phyloP scores from a whole-genome alignment of 768 basidiomycete genomes.

The Kwoniella mangroviensis region DNA sequence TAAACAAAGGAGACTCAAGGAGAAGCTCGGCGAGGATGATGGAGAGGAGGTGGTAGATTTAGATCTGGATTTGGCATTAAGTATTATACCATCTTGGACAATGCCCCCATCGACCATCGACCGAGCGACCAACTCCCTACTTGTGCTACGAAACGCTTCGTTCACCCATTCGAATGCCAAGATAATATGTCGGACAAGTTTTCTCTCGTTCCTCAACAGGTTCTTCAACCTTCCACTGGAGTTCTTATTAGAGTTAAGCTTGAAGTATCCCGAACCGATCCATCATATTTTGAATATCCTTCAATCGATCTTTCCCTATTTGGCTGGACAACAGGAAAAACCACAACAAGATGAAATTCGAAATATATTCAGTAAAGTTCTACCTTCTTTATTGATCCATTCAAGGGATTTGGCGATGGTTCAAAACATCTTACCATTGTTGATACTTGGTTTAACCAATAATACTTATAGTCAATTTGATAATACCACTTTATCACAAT shows the following conservation, averaged over 20 bases:
- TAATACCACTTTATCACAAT: constrained; percentile 29
- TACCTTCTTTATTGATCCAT: constrained; percentile 45
- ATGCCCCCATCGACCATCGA: constrained; percentile 59
- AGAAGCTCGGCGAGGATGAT: not conserved
- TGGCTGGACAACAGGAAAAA: constrained; percentile 18
- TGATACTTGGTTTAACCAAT: constrained; percentile 38
- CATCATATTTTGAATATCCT: constrained; percentile 57
- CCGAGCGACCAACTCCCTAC: constrained; percentile 82
- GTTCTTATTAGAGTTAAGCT: constrained; percentile 36
- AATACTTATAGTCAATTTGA: constrained; percentile 3
- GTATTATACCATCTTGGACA: constrained; percentile 32
- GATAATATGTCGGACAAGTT: constrained; percentile 23
- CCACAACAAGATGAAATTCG: constrained; percentile 1
- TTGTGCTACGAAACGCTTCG: constrained; percentile 82
- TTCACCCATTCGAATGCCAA: constrained; percentile 39
- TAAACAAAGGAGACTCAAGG: not conserved
- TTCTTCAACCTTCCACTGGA: constrained; percentile 37
- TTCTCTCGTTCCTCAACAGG: constrained; percentile 35
- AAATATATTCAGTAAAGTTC: constrained; percentile 18
- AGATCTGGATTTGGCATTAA: constrained; percentile 18
- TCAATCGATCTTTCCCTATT: constrained; percentile 44
- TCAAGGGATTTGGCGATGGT: constrained; percentile 48
- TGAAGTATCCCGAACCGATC: constrained; percentile 53
- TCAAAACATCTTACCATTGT: constrained; percentile 44
- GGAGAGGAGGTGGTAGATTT: constrained; percentile 1